phyloP scores from a whole-genome alignment of 2,329 filamentous ascomycete genomes.

The Pseudocercospora musae region DNA sequence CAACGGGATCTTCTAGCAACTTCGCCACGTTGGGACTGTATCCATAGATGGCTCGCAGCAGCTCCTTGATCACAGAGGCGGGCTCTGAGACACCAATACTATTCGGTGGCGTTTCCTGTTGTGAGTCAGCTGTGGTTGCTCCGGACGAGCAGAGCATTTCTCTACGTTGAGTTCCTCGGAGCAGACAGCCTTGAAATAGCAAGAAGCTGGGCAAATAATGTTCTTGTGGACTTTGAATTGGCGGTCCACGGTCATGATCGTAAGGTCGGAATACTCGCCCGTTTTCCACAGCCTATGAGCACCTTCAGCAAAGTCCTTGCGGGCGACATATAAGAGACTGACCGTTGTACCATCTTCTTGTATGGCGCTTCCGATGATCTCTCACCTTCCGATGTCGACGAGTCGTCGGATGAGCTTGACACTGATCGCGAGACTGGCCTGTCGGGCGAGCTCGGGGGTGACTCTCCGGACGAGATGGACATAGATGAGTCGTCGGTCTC shows the following conservation, averaged over 20 bases:
- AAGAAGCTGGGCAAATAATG: background rate
- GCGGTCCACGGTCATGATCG: background rate
- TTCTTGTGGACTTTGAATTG: constrained; percentile 7
- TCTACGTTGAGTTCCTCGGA: background rate
- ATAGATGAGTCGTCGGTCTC: background rate
- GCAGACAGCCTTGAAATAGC: background rate
- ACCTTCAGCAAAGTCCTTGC: background rate
- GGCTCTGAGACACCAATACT: background rate
- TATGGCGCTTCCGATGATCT: background rate
- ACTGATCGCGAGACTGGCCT: background rate
- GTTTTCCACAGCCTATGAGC: background rate
- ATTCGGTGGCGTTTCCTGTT: background rate
- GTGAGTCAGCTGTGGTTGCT: background rate
- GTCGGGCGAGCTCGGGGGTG: background rate
- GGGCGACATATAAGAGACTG: background rate
- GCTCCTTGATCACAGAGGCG: background rate
- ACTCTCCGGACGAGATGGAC: background rate
- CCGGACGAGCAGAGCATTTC: background rate
- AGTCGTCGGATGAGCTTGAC: background rate
- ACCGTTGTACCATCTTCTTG: background rate
- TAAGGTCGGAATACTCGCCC: constrained; percentile 4
- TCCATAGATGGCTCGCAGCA: background rate
- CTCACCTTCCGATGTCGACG: background rate
- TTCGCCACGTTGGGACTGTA: background rate
- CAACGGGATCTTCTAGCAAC: background rate